A percentile compares a stretch with the other conserved stretches of the same genome.
Evolutionary conservation across 2,329 filamentous ascomycete genomes (phyloP).

Genomic region (Diplodia intermedia): DNA sequence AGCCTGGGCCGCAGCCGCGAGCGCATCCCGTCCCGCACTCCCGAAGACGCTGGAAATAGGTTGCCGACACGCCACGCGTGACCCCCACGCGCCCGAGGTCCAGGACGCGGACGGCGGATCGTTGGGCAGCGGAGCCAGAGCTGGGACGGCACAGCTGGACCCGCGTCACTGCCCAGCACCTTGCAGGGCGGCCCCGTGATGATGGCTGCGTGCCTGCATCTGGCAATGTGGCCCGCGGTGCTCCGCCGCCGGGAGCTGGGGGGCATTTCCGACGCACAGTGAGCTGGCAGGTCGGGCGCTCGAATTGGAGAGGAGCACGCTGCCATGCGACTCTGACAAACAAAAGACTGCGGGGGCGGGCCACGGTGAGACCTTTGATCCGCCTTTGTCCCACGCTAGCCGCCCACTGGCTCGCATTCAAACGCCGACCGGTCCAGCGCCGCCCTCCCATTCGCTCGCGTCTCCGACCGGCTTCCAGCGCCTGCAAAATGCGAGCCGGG

Average conservation of each 20-base stretch:
- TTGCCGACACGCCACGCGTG: conserved; percentile 23
- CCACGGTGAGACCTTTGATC: conserved; percentile 37
- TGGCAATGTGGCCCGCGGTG: conserved; percentile 17
- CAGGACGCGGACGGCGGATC: conserved; percentile 1
- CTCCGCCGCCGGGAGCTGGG: conserved; percentile 7
- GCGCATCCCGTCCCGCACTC: conserved; percentile 10
- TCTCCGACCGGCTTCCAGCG: conserved; percentile 22
- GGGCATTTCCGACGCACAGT: conserved; percentile 23
- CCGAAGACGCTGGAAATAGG: conserved; percentile 22
- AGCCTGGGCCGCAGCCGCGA: conserved; percentile 13
- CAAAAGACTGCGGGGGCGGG: conserved; percentile 25
- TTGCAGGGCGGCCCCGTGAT: conserved; percentile 16
- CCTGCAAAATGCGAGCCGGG: conserved; percentile 21
- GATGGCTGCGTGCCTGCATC: conserved; percentile 14
- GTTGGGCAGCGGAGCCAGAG: conserved; percentile 23
- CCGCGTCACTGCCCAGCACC: conserved; percentile 17
- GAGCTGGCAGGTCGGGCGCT: neutral
- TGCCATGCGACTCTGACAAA: conserved; percentile 29
- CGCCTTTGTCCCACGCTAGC: conserved; percentile 39
- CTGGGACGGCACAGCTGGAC: neutral
- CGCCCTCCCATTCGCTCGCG: conserved; percentile 31
- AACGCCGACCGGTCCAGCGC: conserved; percentile 32
- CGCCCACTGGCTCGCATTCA: conserved; percentile 34
- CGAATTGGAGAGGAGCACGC: neutral
- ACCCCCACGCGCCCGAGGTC: conserved; percentile 26